Base-by-base conservation (phyloP, 208 protist species). In the Crithidia sp. region DNA sequence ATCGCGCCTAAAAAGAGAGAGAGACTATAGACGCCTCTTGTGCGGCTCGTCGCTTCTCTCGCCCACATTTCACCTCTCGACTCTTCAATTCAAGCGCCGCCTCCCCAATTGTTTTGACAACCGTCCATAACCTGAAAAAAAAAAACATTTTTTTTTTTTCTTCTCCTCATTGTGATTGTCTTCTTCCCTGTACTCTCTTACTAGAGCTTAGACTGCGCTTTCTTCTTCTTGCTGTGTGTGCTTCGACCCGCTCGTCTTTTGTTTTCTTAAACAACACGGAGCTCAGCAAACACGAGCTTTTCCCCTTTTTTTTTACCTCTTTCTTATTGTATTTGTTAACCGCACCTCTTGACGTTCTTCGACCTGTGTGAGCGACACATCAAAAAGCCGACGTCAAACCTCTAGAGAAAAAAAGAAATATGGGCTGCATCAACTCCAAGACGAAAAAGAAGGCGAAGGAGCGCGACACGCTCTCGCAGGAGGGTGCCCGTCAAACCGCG, bases 371-470 rank as follows among this genome's bases (percentile, higher is more conserved):
- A 28, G 1, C 28, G 28, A 28, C 28, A 28, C 28, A 28, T 28
- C 28, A 28, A 28, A 1, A 28, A 28, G 28, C 28, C 28, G 0
- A 28, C 28, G 28, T 28, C 28, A 1, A 28, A 28, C 1, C 28
- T 28, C 1, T 28, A 1, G 1, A 55, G 36, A 43, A 4, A 17
- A 10, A 60, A 28, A 44, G 12, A 60, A 49, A 43, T 49, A 78
- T 79, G 74, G 74, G 74, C 36, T 79, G 74, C 53, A 28, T 16
- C 16, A 68, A 54, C 47, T 67, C 58, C 17, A 79, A 69, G 47
- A 64, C 16, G 12, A 60, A 36, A 17, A 76, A 66, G 61, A 56
- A 40, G 8, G 0, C 17, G 9, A 72, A 68, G 53, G 44, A 41
- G 50, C 5, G 52, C 10, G 47, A 50, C 53, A 63, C 59, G 17